phyloP scores from a whole-genome alignment of 2,329 filamentous ascomycete species.

The Calonectria hawksworthii region DNA sequence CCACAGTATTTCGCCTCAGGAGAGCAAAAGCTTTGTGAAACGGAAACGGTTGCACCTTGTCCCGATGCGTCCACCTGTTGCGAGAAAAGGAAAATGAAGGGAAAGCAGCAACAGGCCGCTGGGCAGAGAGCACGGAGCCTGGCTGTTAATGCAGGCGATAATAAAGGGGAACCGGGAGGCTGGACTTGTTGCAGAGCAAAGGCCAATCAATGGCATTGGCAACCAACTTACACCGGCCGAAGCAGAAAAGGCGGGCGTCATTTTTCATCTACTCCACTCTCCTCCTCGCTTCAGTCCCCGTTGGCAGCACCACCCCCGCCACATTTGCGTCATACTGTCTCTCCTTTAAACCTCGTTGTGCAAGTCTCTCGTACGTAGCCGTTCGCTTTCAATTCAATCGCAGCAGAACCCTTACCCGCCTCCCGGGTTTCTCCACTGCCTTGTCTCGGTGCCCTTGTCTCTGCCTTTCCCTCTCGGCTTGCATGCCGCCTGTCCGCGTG shows the following conservation, averaged over 20 bases:
- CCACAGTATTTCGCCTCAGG: not conserved
- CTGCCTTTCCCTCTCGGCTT: not conserved
- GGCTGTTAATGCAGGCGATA: not conserved
- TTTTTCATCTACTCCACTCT: not conserved
- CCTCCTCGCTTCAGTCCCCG: not conserved
- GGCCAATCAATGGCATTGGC: not conserved
- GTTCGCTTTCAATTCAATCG: not conserved
- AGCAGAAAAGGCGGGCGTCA: conserved; percentile 9
- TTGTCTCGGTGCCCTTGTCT: not conserved
- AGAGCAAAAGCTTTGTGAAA: conserved; percentile 1
- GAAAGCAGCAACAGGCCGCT: not conserved
- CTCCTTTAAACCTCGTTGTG: conserved; percentile 1
- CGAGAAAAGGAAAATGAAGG: not conserved
- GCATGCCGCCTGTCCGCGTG: conserved; percentile 11
- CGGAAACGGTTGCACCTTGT: conserved; percentile 16
- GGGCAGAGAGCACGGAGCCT: not conserved
- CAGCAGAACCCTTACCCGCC: conserved; percentile 17
- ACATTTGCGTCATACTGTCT: conserved; percentile 30
- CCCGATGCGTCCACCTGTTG: conserved; percentile 1
- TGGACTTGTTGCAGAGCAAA: not conserved
- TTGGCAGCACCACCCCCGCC: not conserved
- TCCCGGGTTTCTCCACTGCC: not conserved
- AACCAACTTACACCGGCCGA: not conserved
- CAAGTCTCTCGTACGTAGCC: not conserved
- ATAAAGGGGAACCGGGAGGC: not conserved